Evolutionary conservation across 495 filamentous ascomycete species (phyloP), one percentile per base, ranked within the genome.

Genomic region (Hyaloscypha variabilis): DNA sequence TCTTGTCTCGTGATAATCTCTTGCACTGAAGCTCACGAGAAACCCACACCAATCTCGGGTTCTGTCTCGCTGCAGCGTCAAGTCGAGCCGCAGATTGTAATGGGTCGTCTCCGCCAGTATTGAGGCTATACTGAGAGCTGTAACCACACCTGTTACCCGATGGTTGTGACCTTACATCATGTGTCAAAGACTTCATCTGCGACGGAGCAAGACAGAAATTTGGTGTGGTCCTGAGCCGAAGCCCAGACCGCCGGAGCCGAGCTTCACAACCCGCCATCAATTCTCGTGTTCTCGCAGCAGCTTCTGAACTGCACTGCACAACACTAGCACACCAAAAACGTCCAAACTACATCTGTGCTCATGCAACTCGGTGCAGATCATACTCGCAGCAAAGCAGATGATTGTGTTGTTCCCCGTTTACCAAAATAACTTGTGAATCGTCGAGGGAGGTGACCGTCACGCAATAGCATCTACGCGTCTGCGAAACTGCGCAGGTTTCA

Each of bases 171-270:
- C 54, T 29, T 58, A 0, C 10, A 11, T 30, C 25, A 13, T 58
- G 54, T 58, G 11, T 58, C 54, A 58, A 58, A 58, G 34, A 28
- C 19, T 3, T 30, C 26, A 34, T 29, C 54, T 58, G 54, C 54
- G 54, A 28, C 54, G 54, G 29, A 29, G 23, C 54, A 31, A 58
- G 54, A 31, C 54, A 34, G 51, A 46, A 46, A 46, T 46, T n/a
- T 46, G 17, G 39, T 46, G 39, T 46, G 39, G 39, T 14, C 11
- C 39, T 14, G 39, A 46, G 2, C 31, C 31, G 13, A 34, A 0
- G 31, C 31, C 31, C 31, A 34, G 39, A 3, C 4, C 19, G 39
- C 39, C 17, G 17, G 19, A 10, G 39, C 39, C 39, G 17, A 46
- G 39, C 17, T 4, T 46, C 17, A 17, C 6, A 0, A 3, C 39